These are phyloP conservation scores for Stropharia rugosoannulata DNA, from an alignment of 768 basidiomycete species.

Conservation along the genomic window DNA sequence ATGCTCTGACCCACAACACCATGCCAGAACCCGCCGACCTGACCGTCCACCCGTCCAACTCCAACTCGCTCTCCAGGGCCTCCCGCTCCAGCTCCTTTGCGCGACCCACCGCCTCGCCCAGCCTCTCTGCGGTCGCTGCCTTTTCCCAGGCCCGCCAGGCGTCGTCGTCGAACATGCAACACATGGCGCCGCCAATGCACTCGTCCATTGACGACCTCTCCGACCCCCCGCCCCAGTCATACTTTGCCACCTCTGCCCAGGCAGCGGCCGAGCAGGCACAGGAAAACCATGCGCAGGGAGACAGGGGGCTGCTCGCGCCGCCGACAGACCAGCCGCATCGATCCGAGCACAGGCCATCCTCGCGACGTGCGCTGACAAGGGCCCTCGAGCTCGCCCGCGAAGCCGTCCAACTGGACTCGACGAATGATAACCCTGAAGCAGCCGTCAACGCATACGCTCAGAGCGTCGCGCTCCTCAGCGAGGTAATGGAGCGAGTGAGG, in stretches of 20 bases:
- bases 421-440: conserved; percentile 84
- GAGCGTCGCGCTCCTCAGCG: conserved; percentile 82
- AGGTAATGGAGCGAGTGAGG: conserved; percentile 91
- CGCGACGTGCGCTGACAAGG: conserved; percentile 80
- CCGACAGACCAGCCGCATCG: conserved; percentile 31
- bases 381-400: conserved; percentile 88
- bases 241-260: conserved; percentile 40
- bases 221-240: conserved; percentile 57
- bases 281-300: conserved; percentile 22
- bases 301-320: conserved; percentile 22
- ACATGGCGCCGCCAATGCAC: conserved; percentile 27
- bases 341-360: conserved; percentile 65
- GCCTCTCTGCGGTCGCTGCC: conserved; percentile 56
- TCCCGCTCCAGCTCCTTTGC: conserved; percentile 36
- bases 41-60: conserved; percentile 15
- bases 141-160: conserved; percentile 55
- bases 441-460: conserved; percentile 88
- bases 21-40: conserved; percentile 21
- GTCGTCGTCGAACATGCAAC: conserved; percentile 23
- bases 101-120: conserved; percentile 42
- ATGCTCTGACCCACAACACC: conserved; percentile 16
- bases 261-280: conserved; percentile 23
- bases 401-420: conserved; percentile 85
- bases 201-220: conserved; percentile 50
- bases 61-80: conserved; percentile 23